Conservation (phyloP, 1,139 yeast genomes). For the Wickerhamomyces sp. region DNA sequence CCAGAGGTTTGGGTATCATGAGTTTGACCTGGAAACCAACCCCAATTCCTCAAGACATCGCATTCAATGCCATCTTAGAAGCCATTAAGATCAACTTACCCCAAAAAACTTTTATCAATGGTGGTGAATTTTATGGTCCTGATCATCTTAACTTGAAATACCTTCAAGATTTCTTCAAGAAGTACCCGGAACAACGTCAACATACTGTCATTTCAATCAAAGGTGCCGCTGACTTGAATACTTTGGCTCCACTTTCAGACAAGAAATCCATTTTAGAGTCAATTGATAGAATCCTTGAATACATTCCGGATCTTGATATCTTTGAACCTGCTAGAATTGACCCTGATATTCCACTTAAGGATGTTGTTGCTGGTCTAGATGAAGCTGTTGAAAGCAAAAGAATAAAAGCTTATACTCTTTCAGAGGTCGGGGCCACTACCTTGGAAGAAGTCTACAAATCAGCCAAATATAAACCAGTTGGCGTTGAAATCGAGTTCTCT, state of each 20-base stretch:
- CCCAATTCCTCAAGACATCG: slow-evolving; percentile 37
- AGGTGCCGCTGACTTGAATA: slow-evolving; percentile 45
- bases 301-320: slow-evolving; percentile 43
- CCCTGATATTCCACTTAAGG: slow-evolving; percentile 39
- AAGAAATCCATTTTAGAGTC: slow-evolving; percentile 43
- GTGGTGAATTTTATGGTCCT: slow-evolving; percentile 75
- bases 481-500: slow-evolving; percentile 75
- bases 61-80: slow-evolving; percentile 37
- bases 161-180: slow-evolving; percentile 50
- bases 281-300: slow-evolving; percentile 45
- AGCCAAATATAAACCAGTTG: slow-evolving; percentile 41
- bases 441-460: slow-evolving; percentile 50
- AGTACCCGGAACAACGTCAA: slow-evolving; percentile 48
- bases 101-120: slow-evolving; percentile 56
- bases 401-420: slow-evolving; percentile 62
- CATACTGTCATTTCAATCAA: slow-evolving; percentile 60
- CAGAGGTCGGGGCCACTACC: slow-evolving; percentile 63
- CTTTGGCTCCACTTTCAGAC: slow-evolving; percentile 43
- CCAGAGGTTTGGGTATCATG: slow-evolving; percentile 30
- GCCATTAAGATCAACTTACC: slow-evolving; percentile 36
- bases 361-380: slow-evolving; percentile 44
- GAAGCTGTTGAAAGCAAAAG: slow-evolving; percentile 50
- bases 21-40: slow-evolving; percentile 46
- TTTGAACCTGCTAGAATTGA: slow-evolving; percentile 72
- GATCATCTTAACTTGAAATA: slow-evolving; percentile 47